Percentiles rank a stretch among this genome's conserved stretches.
Conservation (phyloP, 1,284 basidiomycete genomes). For the Vanrija humicola region DNA sequence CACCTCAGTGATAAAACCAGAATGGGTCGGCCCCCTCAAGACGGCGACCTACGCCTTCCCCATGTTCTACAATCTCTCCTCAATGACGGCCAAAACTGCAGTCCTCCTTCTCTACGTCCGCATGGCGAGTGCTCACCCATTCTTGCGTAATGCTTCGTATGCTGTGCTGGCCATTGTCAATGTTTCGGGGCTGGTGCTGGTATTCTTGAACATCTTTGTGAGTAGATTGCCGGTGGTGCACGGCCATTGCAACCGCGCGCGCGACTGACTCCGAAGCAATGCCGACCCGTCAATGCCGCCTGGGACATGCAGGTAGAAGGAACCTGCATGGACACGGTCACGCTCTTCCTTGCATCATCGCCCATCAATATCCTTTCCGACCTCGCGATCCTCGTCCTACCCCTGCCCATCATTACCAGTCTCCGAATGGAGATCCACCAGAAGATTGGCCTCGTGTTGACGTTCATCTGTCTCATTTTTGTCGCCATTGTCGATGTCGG, state of each 20-base stretch:
- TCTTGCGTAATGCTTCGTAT: conserved; percentile 40
- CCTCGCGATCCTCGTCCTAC: conserved; percentile 45
- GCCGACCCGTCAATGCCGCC: conserved; percentile 39
- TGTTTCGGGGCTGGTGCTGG: conserved; percentile 41
- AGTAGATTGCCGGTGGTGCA: not conserved
- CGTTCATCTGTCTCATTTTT: conserved; percentile 46
- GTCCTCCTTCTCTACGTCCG: conserved; percentile 47
- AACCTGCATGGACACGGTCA: conserved; percentile 40
- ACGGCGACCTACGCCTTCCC: conserved; percentile 41
- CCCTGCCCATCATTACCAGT: conserved; percentile 45
- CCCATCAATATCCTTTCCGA: conserved; percentile 49
- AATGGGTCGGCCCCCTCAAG: conserved; percentile 25
- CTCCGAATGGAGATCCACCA: conserved; percentile 45
- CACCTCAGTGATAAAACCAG: conserved; percentile 17
- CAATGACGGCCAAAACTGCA: conserved; percentile 46
- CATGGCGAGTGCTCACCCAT: conserved; percentile 42
- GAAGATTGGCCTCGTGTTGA: conserved; percentile 44
- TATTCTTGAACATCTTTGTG: conserved; percentile 45
- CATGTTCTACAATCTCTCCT: conserved; percentile 44
- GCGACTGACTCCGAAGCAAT: conserved; percentile 22
- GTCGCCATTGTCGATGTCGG: conserved; percentile 46
- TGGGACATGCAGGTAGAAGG: conserved; percentile 21
- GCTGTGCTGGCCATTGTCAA: conserved; percentile 40
- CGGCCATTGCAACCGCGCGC: not conserved
- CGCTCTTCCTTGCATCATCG: conserved; percentile 43